A percentile compares a stretch with the other conserved stretches of the same genome.
These are phyloP conservation scores for Solanum rostratum DNA, from an alignment of 257 asterid species.

Conservation along the genomic window DNA sequence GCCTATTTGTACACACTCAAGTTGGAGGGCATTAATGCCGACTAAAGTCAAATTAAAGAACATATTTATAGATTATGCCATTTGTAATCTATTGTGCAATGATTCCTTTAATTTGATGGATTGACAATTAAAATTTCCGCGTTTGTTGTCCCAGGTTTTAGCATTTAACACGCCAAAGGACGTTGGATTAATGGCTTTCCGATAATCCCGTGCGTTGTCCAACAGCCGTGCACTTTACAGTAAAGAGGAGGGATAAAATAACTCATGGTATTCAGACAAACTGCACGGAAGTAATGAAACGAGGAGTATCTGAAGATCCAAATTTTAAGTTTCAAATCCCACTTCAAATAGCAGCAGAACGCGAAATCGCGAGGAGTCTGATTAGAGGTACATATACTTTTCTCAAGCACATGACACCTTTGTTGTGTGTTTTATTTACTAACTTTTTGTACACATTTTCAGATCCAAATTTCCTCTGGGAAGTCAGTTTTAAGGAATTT, in stretches of 20 bases:
- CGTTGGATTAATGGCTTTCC: conserved; percentile 71
- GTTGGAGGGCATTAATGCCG: no score
- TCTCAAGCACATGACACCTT: not conserved
- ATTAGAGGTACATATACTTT: conserved; percentile 40
- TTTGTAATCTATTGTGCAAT: not conserved
- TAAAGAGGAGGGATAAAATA: conserved; percentile 51
- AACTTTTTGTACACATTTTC: conserved; percentile 4
- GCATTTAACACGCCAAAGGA: conserved; percentile 46
- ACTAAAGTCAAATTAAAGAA: no score
- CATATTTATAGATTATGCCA: no score
- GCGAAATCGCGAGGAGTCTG: conserved; percentile 73
- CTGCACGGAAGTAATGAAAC: conserved; percentile 48
- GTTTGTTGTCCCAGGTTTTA: conserved; percentile 37
- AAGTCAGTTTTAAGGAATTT: conserved; percentile 57
- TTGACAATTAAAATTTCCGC: not conserved
- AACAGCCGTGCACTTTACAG: conserved; percentile 75
- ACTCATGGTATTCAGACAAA: conserved; percentile 84
- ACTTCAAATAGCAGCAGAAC: conserved; percentile 89
- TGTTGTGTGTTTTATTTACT: not conserved
- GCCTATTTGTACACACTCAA: no score
- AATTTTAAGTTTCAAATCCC: conserved; percentile 84
- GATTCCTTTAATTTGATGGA: not conserved
- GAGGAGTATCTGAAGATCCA: conserved; percentile 66
- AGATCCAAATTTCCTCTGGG: conserved; percentile 71
- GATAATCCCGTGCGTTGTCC: conserved; percentile 63